Evolutionary conservation across 2,329 filamentous ascomycete genomes (phyloP), one percentile per base, ranked within the genome.

Genomic region (Sclerotinia spermophila): DNA sequence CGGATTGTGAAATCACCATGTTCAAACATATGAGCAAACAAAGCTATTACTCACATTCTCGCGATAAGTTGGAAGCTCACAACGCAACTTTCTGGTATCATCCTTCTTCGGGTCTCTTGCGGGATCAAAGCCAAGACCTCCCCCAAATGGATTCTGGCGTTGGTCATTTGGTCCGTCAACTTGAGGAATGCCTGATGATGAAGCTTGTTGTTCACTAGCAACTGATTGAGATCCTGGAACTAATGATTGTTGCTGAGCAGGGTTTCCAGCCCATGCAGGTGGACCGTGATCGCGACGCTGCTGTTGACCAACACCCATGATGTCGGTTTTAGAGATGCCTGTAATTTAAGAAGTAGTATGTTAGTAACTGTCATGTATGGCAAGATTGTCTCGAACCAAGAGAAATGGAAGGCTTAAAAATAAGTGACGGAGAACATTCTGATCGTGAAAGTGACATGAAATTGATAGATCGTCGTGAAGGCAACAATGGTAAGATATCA

Each of bases 61-160:
- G 30, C 65, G 53, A 27, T 67, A 71, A 10, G 44, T 44, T 5
- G 62, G 69, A 0, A 90, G 76, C 68, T 90, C 88, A 73, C 89
- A 81, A 8, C 87, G 85, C 71, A 79, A 79, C 40, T 83, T 75
- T 35, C 69, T 48, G 27, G 71, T 7, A 76, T 74, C 21, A 78
- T 55, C 21, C 65, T 73, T n/a, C 5, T 78, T 77, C 0, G 45
- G 58, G 5, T 69, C 67, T 53, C 58, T 64, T 10, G 82, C 83
- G 3, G 84, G 84, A 72, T 86, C 85, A 38, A 77, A 83, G 0
- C 84, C 84, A 38, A 83, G 73, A 21, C 76, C 67, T 27, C 45
- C 70, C 15, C 59, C 71, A 51, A 73, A 77, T 0, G 75, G 73
- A 27, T 72, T 75, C 13, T 67, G 53, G 53, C 58, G 70, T 17